Base-by-base conservation (phyloP, 108 stramenopile species). In the Pinguiococcus pyrenoidosus region DNA sequence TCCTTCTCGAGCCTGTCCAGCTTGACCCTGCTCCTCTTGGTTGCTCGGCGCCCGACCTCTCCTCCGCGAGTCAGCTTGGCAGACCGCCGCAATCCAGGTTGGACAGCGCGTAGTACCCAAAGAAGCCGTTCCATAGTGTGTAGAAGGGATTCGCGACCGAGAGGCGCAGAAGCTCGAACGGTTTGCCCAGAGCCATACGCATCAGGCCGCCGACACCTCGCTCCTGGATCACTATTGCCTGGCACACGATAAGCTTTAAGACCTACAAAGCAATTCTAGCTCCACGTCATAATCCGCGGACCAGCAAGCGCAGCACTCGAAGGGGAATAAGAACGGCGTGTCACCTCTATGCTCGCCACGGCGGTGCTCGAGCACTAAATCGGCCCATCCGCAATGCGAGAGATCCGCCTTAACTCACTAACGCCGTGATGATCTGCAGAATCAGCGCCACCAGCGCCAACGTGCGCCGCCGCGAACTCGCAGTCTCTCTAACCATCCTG, bases 61-160 rank as follows among this genome's bases (percentile, higher is more conserved):
- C n/a, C n/a, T n/a, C n/a, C n/a, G n/a, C n/a, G n/a, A n/a, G n/a
- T n/a, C n/a, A n/a, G n/a, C 93, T 61, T 91, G 88, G 54, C 88
- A 95, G 35, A 88, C 64, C 26, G 92, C 88, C 2, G 93, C 88
- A 20, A n/a, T 85, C 82, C 20, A 95, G 56, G 51, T 95, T 87
- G n/a, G 72, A 65, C 14, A 95, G 76, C 6, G 93, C 93, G 16
- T 80, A 69, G 49, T 92, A 95, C 17, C n/a, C n/a, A n/a, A 92
- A 59, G 5, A 95, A 47, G 21, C 85, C 79, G 67, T 95, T 95
- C 53, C 92, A 89, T 3, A 92, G 59, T 2, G 87, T 71, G 58
- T 95, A 95, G 32, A 95, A 56, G n/a, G 87, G 39, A 5, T 88
- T 79, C 8, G 93, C 89, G 30, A 91, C 73, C 41, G 75, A 50